A percentile compares a stretch with the other conserved stretches of the same genome.
Conservation (phyloP, 2,329 filamentous ascomycete species). For the Trichoderma sp. region DNA sequence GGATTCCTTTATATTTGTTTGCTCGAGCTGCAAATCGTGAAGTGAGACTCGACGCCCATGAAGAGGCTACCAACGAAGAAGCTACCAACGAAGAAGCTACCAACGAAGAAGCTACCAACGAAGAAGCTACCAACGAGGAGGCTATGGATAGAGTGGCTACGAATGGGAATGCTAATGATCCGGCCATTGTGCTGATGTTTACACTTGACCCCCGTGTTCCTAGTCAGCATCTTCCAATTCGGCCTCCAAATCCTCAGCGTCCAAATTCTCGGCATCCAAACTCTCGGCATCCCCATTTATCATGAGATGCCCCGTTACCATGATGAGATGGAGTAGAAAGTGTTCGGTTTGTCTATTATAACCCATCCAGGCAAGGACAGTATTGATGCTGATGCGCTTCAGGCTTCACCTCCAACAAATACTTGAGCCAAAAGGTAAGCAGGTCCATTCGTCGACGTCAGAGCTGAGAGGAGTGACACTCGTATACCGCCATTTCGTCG, state of each 20-base stretch:
- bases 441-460: neutral
- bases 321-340: neutral
- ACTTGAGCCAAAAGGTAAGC: neutral
- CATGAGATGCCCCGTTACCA: no score
- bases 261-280: no score
- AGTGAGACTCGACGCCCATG: no score
- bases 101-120: neutral
- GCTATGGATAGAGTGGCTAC: no score
- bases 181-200: no score
- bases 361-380: neutral
- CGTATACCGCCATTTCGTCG: neutral
- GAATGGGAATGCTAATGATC: no score
- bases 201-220: no score
- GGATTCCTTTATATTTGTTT: neutral
- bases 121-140: no score
- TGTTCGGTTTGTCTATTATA: neutral
- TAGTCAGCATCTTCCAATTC: no score
- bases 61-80: no score
- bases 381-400: neutral
- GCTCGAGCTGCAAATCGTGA: neutral
- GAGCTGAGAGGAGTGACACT: neutral
- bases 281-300: no score
- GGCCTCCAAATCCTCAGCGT: no score
- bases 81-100: neutral
- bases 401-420: neutral